Evolutionary conservation across 2,329 filamentous ascomycete genomes (phyloP).

Genomic region (Colletotrichum sp.): DNA sequence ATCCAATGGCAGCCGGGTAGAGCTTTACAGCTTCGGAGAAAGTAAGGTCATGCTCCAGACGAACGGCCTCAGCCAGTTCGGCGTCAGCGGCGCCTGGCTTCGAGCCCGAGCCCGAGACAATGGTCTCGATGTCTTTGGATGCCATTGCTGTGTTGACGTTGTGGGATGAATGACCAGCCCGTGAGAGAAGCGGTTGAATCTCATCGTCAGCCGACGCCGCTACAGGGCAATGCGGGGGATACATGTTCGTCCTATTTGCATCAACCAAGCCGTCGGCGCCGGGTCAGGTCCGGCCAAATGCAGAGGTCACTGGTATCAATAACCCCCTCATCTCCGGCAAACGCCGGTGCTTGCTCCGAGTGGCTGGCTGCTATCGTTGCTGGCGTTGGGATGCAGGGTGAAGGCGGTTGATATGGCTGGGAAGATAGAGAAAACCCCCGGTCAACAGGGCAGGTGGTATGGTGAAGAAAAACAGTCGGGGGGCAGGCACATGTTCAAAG

Average conservation of each 20-base stretch:
- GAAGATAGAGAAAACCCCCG: not conserved
- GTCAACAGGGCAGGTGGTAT: not conserved
- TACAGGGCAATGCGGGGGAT: not conserved
- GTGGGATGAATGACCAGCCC: not conserved
- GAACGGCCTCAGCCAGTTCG: constrained; percentile 38
- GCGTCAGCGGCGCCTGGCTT: constrained; percentile 13
- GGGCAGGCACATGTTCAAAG: not conserved
- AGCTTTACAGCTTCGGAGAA: constrained; percentile 44
- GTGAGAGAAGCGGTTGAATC: constrained; percentile 4
- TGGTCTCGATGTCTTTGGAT: not conserved
- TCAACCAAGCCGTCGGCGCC: not conserved
- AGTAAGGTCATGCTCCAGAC: constrained; percentile 38
- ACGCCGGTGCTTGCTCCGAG: not conserved
- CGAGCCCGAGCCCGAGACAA: not conserved
- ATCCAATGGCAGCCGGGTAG: constrained; percentile 52
- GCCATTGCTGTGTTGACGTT: not conserved
- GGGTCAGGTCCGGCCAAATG: not conserved
- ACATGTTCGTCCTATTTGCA: constrained; percentile 1
- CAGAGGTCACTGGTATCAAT: not conserved
- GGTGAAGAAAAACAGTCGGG: not conserved
- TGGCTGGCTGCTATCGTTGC: not conserved
- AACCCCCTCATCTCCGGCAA: constrained; percentile 1
- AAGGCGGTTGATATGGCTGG: not conserved
- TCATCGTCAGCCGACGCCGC: not conserved
- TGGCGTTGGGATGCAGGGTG: not conserved